Evolutionary conservation across 2,329 filamentous ascomycete species (phyloP).

Genomic region (Aspergillus ochraceoroseus): DNA sequence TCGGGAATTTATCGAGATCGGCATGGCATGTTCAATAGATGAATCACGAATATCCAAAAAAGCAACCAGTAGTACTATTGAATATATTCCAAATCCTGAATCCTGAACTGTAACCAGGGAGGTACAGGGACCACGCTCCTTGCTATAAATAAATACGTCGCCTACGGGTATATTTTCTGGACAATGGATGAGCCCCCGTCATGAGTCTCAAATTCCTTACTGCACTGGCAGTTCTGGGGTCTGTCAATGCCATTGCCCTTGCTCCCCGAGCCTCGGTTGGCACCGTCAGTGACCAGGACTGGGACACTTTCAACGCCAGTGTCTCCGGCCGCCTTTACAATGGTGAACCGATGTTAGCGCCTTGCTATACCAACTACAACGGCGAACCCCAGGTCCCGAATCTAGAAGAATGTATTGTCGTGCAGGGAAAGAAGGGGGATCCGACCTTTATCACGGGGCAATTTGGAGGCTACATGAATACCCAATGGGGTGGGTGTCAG

Average conservation of each 20-base stretch:
- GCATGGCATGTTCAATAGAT: too few relatives aligned
- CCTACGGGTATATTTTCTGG: too few relatives aligned
- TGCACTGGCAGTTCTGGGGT: too few relatives aligned
- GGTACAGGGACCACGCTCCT: too few relatives aligned
- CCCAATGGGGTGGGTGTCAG: conserved; percentile 11
- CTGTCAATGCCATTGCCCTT: background rate
- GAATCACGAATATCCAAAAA: too few relatives aligned
- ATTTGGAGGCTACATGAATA: conserved; percentile 9
- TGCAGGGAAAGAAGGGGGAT: conserved; percentile 3
- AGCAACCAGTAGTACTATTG: too few relatives aligned
- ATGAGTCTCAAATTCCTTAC: too few relatives aligned
- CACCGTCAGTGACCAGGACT: conserved; percentile 3
- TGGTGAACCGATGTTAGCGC: conserved; percentile 8
- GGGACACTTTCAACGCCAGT: conserved; percentile 9
- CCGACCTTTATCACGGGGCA: conserved; percentile 1
- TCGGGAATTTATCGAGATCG: too few relatives aligned
- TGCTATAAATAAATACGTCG: too few relatives aligned
- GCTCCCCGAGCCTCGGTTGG: background rate
- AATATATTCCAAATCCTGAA: too few relatives aligned
- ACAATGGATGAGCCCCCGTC: too few relatives aligned
- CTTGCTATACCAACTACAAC: conserved; percentile 8
- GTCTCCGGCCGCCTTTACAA: conserved; percentile 8
- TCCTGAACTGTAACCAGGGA: too few relatives aligned
- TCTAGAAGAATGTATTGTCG: background rate
- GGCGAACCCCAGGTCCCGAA: conserved; percentile 3